These are phyloP conservation scores for Cyclocybe cylindracea DNA, from an alignment of 768 basidiomycete species.

Conservation along the genomic window DNA sequence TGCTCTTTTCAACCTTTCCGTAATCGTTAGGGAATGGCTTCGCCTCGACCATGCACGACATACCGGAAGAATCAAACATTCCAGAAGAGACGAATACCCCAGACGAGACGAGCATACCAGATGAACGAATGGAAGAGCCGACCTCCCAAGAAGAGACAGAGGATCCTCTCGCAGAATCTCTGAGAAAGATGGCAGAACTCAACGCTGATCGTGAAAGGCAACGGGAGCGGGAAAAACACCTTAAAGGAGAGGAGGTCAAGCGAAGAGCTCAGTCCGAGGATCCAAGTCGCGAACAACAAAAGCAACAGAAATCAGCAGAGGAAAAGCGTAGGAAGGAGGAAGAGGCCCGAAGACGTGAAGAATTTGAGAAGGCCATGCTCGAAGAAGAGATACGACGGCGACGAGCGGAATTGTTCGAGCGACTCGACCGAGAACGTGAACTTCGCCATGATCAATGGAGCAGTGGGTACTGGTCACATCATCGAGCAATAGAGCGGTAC, in stretches of 20 bases:
- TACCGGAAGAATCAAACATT: conserved; percentile 27
- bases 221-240: conserved; percentile 17
- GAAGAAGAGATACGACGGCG: conserved; percentile 23
- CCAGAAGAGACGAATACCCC: background rate
- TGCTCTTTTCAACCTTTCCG: background rate
- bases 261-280: conserved; percentile 48
- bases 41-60: conserved; percentile 3
- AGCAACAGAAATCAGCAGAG: conserved; percentile 31
- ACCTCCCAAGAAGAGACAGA: conserved; percentile 2
- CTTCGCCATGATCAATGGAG: conserved; percentile 58
- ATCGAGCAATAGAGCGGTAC: conserved; percentile 74
- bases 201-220: conserved; percentile 20
- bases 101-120: background rate
- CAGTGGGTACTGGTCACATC: conserved; percentile 60
- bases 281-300: conserved; percentile 37
- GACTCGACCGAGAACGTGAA: conserved; percentile 25
- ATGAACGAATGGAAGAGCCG: conserved; percentile 9
- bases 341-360: conserved; percentile 29
- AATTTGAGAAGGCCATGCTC: conserved; percentile 31
- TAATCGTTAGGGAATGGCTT: background rate
- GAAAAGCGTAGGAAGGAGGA: conserved; percentile 38
- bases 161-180: conserved; percentile 15
- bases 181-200: conserved; percentile 20
- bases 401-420: conserved; percentile 19
- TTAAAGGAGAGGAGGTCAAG: conserved; percentile 34